These are phyloP conservation scores for Aspergillus amoenus DNA, from an alignment of 2,329 filamentous ascomycete species.

Conservation along the genomic window DNA sequence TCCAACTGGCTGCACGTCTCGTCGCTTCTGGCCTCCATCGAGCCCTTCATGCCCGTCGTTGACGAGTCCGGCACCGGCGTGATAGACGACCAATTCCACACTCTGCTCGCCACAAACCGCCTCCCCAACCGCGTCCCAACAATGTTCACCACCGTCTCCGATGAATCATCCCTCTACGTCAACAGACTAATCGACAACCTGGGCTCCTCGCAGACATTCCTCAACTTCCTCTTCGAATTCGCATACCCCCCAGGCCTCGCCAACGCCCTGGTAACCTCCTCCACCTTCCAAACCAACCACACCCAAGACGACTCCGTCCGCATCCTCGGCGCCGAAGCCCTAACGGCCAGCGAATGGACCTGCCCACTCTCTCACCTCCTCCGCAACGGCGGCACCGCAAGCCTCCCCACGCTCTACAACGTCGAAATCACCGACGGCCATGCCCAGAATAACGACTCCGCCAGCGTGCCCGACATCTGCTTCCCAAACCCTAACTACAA, in stretches of 20 bases:
- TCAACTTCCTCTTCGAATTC: conserved; percentile 17
- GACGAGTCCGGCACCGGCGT: conserved; percentile 24
- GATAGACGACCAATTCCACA: conserved; percentile 29
- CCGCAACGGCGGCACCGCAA: not conserved
- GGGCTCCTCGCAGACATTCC: conserved; percentile 5
- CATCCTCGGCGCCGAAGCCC: conserved; percentile 13
- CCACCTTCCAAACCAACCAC: conserved; percentile 14
- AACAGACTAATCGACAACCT: conserved; percentile 11
- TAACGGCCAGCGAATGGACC: conserved; percentile 21
- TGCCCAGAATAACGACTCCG: conserved; percentile 13
- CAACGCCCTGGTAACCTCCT: conserved; percentile 11
- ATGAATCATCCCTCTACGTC: conserved; percentile 25
- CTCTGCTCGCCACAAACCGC: conserved; percentile 16
- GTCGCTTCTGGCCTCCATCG: conserved; percentile 18
- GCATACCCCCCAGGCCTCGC: conserved; percentile 19
- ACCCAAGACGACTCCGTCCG: conserved; percentile 20
- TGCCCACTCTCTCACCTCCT: conserved; percentile 20
- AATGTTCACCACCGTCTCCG: conserved; percentile 28
- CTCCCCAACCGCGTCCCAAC: conserved; percentile 28
- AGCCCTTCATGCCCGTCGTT: conserved; percentile 29
- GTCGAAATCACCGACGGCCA: conserved; percentile 24
- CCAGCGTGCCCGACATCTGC: conserved; percentile 20
- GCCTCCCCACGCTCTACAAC: conserved; percentile 23
- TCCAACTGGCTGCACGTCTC: conserved; percentile 18
- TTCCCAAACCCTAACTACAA: conserved; percentile 26